Base-by-base conservation (phyloP, 2,329 filamentous ascomycete genomes). In the Dothideomycetidae sp. region DNA sequence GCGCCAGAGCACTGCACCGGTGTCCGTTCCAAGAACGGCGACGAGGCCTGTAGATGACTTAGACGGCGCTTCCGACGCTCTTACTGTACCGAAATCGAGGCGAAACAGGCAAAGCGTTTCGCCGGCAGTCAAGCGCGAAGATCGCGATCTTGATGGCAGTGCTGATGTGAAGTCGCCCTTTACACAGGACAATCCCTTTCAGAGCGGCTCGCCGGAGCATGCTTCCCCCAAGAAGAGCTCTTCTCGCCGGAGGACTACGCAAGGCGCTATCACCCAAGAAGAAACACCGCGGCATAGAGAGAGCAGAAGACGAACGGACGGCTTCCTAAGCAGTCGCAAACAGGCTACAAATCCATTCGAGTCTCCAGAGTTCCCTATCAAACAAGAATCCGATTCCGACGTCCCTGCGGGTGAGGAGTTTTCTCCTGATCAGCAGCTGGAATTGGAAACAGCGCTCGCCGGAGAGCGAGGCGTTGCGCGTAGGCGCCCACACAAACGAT, bases 101-200 rank as follows among this genome's bases (percentile, higher is more conserved):
- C 56, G 56, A 42, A 58, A 50, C 38, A 59, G 55, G 29, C 55
- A 54, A 46, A 61, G 54, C 28, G 52, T 53, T 9, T 52, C 58
- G 4, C 53, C 60, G 5, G 54, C 48, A 12, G 44, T 62, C 12
- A 70, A 46, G 47, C 29, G 37, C 36, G 10, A 48, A 41, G 29
- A 46, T 45, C 17, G 47, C 45, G 15, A 53, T 48, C 14, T 42
- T 36, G 16, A 42, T 36, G n/a, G n/a, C n/a, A 33, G 44, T 40
- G 10, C 45, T 43, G 49, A 48, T 48, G n/a, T 44, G 52, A 16
- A 79, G 69, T 50, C 78, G n/a, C 43, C 81, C 19, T 96, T 96
- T 57, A 84, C 80, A 1, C 71, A 78, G 48, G 84, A 94, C 37
- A 96, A 96, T 51, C 86, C 88, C 0, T 96, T 96, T 54, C 88